These are phyloP conservation scores for Gossypium trilobum DNA, from an alignment of 441 rosid species.

Conservation along the genomic window DNA sequence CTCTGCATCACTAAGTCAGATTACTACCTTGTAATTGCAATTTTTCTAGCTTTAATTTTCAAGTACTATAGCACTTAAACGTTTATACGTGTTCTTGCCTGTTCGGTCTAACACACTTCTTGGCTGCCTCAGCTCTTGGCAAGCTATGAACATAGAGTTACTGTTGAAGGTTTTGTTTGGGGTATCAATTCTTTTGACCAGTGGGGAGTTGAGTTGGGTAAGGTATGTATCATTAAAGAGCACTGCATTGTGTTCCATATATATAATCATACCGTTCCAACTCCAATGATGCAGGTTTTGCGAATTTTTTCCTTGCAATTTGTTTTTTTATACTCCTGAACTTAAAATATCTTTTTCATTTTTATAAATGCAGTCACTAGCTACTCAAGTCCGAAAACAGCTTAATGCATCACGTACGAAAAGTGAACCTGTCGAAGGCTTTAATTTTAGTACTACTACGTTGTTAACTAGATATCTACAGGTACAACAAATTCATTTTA, in stretches of 20 bases:
- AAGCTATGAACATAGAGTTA: conserved; percentile 90
- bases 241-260: background rate
- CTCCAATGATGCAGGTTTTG: background rate
- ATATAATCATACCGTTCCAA: background rate
- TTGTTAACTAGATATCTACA: conserved; percentile 58
- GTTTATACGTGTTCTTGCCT: background rate
- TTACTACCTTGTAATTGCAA: background rate
- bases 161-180: conserved; percentile 89
- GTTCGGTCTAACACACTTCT: background rate
- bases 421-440: conserved; percentile 59
- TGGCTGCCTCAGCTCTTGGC: conserved; percentile 57
- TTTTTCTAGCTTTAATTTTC: background rate
- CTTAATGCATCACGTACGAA: conserved; percentile 67
- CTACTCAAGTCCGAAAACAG: conserved; percentile 81
- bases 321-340: background rate
- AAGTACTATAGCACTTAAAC: background rate
- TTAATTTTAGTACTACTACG: conserved; percentile 69
- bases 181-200: conserved; percentile 94
- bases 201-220: conserved; percentile 97
- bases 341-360: conserved; percentile 6
- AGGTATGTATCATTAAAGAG: conserved; percentile 36
- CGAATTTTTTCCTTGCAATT: background rate
- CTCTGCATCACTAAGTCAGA: background rate
- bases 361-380: conserved; percentile 48
- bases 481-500: conserved; percentile 33